Percentiles rank a stretch among this genome's conserved stretches.
These are phyloP conservation scores for Eucalyptus guilfoylei DNA, from an alignment of 345 rosid species.

Conservation along the genomic window DNA sequence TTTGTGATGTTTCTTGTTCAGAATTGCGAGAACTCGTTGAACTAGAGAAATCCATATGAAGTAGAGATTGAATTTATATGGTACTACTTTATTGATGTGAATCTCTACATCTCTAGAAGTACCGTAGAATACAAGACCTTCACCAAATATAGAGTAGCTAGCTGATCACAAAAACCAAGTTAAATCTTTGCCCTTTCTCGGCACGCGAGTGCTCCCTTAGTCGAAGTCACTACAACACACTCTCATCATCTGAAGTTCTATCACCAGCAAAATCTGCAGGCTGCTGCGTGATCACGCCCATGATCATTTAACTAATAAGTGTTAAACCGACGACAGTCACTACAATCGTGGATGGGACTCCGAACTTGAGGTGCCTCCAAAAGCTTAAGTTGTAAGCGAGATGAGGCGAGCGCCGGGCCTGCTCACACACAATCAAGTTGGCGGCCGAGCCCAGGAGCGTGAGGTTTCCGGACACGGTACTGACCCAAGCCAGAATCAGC, in stretches of 20 bases:
- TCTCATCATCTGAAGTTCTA: not conserved
- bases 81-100: not conserved
- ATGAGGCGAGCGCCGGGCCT: constrained; percentile 7
- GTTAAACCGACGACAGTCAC: constrained; percentile 9
- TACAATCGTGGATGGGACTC: constrained; percentile 14
- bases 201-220: not conserved
- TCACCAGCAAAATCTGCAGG: not conserved
- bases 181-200: not conserved
- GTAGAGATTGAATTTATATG: not conserved
- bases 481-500: constrained; percentile 10
- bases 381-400: constrained; percentile 1
- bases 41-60: not conserved
- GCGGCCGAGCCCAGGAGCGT: constrained; percentile 11
- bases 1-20: no score
- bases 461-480: constrained; percentile 20
- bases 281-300: not conserved
- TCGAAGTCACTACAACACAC: not conserved
- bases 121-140: not conserved
- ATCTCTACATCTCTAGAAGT: not conserved
- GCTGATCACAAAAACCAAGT: not conserved
- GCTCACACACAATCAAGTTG: constrained; percentile 19
- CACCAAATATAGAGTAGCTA: not conserved
- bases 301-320: not conserved
- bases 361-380: constrained; percentile 10
- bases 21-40: not conserved